Evolutionary conservation across 2,329 filamentous ascomycete genomes (phyloP).

Genomic region (Cercospora zeae-maydis): DNA sequence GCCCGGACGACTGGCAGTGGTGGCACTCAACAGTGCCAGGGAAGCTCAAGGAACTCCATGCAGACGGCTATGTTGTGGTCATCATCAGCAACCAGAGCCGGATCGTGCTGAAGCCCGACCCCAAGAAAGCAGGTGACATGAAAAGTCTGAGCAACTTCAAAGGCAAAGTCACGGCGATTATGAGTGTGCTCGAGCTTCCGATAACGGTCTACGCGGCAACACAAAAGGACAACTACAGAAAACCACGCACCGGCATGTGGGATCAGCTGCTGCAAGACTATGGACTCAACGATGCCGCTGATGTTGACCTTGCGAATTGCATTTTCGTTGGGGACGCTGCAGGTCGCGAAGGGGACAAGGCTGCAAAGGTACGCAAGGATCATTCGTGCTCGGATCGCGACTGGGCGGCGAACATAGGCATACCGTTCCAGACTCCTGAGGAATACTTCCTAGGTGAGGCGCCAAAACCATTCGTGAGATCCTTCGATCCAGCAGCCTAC

Average conservation of each 20-base stretch:
- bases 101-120: constrained; percentile 66
- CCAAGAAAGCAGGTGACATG: constrained; percentile 60
- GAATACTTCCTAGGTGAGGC: constrained; percentile 77
- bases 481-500: constrained; percentile 67
- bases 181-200: constrained; percentile 70
- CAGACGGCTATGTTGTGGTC: constrained; percentile 70
- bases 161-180: constrained; percentile 66
- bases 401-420: constrained; percentile 78
- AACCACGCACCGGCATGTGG: constrained; percentile 91
- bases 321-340: constrained; percentile 89
- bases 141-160: constrained; percentile 78
- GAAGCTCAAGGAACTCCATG: constrained; percentile 63
- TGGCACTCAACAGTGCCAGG: constrained; percentile 71
- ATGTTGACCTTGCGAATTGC: constrained; percentile 66
- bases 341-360: constrained; percentile 45
- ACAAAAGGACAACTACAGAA: constrained; percentile 74
- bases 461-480: constrained; percentile 61
- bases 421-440: constrained; percentile 81
- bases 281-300: constrained; percentile 47
- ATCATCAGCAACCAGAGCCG: constrained; percentile 89
- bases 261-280: constrained; percentile 56
- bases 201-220: constrained; percentile 83
- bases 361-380: constrained; percentile 49
- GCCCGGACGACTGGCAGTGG: constrained; percentile 87
- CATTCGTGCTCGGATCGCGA: constrained; percentile 64